Percentiles rank a stretch among this genome's conserved stretches.
phyloP scores from a whole-genome alignment of 2,329 filamentous ascomycete species.

The Microsporum ferrugineum region DNA sequence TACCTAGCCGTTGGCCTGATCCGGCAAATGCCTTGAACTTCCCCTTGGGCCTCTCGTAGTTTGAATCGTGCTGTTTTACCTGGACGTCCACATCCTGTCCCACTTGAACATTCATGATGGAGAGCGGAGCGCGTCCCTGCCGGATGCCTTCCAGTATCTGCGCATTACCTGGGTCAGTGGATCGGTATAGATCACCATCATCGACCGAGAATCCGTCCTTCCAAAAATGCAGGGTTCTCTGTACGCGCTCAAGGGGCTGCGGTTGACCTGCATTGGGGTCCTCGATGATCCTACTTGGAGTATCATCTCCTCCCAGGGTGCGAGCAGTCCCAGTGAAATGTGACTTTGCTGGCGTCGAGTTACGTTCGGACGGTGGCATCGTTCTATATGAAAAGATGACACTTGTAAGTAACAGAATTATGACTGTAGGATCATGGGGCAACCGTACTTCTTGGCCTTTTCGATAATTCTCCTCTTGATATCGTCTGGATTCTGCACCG shows the following conservation, averaged over 20 bases:
- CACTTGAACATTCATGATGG: constrained; percentile 51
- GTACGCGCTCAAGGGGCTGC: constrained; percentile 40
- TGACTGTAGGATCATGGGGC: constrained; percentile 2
- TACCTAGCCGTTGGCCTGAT: constrained; percentile 50
- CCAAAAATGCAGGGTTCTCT: constrained; percentile 53
- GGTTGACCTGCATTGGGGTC: constrained; percentile 35
- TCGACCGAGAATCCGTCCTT: constrained; percentile 55
- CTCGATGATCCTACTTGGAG: constrained; percentile 46
- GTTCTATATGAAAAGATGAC: constrained; percentile 4
- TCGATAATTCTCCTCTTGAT: constrained; percentile 41
- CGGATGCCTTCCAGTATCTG: constrained; percentile 53
- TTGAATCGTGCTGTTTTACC: constrained; percentile 52
- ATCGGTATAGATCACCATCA: constrained; percentile 51
- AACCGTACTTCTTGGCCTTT: constrained; percentile 31
- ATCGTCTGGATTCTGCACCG: constrained; percentile 53
- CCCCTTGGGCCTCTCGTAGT: constrained; percentile 52
- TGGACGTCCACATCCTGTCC: constrained; percentile 56
- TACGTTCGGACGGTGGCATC: constrained; percentile 27
- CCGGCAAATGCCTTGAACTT: constrained; percentile 54
- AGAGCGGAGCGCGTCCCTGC: constrained; percentile 49
- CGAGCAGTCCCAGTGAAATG: constrained; percentile 50
- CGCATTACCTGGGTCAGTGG: constrained; percentile 52
- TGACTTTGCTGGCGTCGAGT: constrained; percentile 32
- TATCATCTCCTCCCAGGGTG: constrained; percentile 55
- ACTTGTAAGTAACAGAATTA: background rate